Evolutionary conservation across 805 yeast species (phyloP).

Genomic region (Kuraishia hungarica): DNA sequence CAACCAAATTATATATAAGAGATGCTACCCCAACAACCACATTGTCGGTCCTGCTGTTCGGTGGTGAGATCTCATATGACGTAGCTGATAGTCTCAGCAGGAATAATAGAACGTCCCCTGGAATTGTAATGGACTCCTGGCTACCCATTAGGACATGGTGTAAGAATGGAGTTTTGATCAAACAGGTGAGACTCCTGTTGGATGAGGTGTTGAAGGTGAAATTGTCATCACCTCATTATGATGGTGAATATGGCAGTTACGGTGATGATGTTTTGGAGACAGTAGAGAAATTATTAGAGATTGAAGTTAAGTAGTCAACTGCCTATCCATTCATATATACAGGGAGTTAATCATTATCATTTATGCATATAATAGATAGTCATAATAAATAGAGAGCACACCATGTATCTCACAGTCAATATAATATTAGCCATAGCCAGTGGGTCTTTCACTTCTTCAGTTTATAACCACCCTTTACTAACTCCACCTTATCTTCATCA

Average conservation of each 20-base stretch:
- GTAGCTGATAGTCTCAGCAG: conserved; percentile 22
- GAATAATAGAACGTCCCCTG: conserved; percentile 56
- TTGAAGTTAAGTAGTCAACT: conserved; percentile 11
- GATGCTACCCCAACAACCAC: conserved; percentile 77
- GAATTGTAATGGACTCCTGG: conserved; percentile 85
- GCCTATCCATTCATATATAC: no score
- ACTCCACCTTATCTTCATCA: conserved; percentile 31
- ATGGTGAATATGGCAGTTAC: conserved; percentile 8
- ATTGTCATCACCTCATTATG: conserved; percentile 40
- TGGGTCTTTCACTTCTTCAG: conserved; percentile 19
- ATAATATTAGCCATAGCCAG: no score
- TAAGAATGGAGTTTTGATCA: conserved; percentile 80
- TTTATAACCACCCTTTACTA: conserved; percentile 25
- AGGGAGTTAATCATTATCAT: no score
- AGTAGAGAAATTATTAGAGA: conserved; percentile 28
- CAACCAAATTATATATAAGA: conserved; percentile 60
- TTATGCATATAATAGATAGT: no score
- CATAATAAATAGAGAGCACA: not conserved
- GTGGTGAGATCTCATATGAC: conserved; percentile 64
- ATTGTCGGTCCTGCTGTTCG: conserved; percentile 68
- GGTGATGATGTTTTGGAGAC: conserved; percentile 28
- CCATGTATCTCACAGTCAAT: not conserved
- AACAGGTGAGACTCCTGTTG: conserved; percentile 55
- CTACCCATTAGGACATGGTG: conserved; percentile 89
- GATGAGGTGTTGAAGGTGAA: conserved; percentile 61